Conservation (phyloP, 257 asterid species). For the Ilex asprella region DNA sequence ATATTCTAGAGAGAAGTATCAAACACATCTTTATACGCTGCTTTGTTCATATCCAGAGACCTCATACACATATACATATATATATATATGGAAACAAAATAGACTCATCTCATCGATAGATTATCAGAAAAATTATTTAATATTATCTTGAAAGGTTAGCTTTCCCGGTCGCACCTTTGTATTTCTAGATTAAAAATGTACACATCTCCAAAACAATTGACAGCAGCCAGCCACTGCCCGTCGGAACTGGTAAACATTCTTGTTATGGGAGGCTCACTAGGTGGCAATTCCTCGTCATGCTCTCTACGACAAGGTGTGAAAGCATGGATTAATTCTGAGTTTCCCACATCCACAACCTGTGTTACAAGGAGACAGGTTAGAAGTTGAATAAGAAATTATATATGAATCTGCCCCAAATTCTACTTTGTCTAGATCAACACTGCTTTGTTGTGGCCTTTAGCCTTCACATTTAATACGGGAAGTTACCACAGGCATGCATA, state of each 20-base stretch:
- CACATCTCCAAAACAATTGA: slow-evolving; percentile 87
- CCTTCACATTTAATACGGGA: too few species aligned
- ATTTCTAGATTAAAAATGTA: slow-evolving; percentile 77
- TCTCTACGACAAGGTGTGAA: slow-evolving; percentile 63
- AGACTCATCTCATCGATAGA: too few species aligned
- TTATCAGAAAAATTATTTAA: too few species aligned
- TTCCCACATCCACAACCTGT: slow-evolving; percentile 65
- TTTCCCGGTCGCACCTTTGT: slow-evolving; percentile 39
- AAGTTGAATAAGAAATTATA: background rate
- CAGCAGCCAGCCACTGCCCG: slow-evolving; percentile 85
- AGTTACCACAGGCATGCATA: background rate
- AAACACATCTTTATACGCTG: too few species aligned
- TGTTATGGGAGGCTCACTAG: slow-evolving; percentile 83
- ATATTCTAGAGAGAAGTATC: too few species aligned
- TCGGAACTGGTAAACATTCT: slow-evolving; percentile 74
- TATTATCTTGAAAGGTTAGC: background rate
- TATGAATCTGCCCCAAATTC: background rate
- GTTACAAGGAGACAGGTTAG: slow-evolving; percentile 9
- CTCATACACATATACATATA: too few species aligned
- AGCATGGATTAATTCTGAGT: slow-evolving; percentile 34
- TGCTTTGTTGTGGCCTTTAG: too few species aligned
- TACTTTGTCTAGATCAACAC: too few species aligned
- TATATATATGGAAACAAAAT: too few species aligned
- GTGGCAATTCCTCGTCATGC: slow-evolving; percentile 43
- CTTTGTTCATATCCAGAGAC: too few species aligned